phyloP scores from a whole-genome alignment of 306 rosid species.

The Vigna trinervia region DNA sequence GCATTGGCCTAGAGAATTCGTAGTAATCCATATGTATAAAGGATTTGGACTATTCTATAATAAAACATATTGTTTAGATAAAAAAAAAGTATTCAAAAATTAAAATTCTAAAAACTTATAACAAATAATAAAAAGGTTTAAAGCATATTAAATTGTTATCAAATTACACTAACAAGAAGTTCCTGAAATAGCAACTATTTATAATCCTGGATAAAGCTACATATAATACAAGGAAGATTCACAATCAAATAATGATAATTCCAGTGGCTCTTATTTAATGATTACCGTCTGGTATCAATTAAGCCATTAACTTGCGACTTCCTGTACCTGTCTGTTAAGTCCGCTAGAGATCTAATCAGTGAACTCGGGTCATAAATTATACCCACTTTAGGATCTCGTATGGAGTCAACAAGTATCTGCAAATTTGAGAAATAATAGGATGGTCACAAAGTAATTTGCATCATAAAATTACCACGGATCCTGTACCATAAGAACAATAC shows the following conservation, averaged over 20 bases:
- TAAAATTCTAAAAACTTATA: no score
- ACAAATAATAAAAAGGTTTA: no score
- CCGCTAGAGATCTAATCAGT: conserved; percentile 69
- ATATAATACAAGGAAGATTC: conserved; percentile 10
- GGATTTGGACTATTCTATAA: no score
- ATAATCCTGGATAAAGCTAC: no score
- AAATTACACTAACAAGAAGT: no score
- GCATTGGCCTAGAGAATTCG: no score
- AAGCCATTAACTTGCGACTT: conserved; percentile 46
- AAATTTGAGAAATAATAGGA: conserved; percentile 37
- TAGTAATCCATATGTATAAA: no score
- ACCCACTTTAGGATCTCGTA: conserved; percentile 79
- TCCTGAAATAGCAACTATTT: no score
- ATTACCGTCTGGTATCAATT: conserved; percentile 36
- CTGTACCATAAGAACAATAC: conserved; percentile 1
- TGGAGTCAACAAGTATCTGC: conserved; percentile 78
- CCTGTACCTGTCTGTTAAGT: conserved; percentile 57
- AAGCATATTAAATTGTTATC: no score
- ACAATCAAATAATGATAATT: conserved; percentile 33
- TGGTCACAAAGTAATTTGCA: conserved; percentile 9
- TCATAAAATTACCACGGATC: background rate
- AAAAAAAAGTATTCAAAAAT: no score
- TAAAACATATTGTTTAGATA: no score
- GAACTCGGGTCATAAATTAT: conserved; percentile 75
- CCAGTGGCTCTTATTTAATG: conserved; percentile 28